A percentile compares a stretch with the other conserved stretches of the same genome.
Evolutionary conservation across 257 asterid genomes (phyloP).

Genomic region (Nicotiana benthamiana): DNA sequence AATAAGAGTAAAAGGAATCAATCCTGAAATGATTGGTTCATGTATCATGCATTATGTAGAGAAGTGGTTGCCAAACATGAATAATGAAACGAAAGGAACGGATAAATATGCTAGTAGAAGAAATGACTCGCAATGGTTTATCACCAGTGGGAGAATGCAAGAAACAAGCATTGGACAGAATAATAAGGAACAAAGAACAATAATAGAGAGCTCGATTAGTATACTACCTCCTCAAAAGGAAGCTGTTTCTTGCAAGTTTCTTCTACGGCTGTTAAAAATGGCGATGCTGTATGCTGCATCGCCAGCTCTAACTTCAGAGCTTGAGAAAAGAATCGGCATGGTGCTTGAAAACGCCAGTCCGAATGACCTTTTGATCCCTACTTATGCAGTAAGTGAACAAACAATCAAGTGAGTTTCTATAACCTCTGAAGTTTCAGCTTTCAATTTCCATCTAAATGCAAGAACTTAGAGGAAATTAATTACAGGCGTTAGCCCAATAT

Average conservation of each 20-base stretch:
- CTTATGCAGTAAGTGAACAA: constrained; percentile 40
- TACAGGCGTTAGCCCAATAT: too few relatives aligned
- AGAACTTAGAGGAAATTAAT: too few relatives aligned
- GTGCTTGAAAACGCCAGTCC: constrained; percentile 56
- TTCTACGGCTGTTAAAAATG: constrained; percentile 52
- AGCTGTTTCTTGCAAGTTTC: constrained; percentile 65
- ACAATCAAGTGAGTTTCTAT: constrained; percentile 43
- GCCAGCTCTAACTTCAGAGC: constrained; percentile 67
- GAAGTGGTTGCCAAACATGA: constrained; percentile 47
- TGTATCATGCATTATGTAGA: constrained; percentile 53
- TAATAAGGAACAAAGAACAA: constrained; percentile 40
- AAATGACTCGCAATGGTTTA: constrained; percentile 51
- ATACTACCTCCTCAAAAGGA: constrained; percentile 59
- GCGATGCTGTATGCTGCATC: constrained; percentile 53
- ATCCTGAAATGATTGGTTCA: constrained; percentile 52
- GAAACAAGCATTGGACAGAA: constrained; percentile 28
- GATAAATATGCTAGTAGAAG: constrained; percentile 10
- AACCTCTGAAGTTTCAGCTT: background rate
- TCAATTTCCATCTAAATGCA: background rate
- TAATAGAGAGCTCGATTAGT: constrained; percentile 66
- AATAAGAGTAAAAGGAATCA: constrained; percentile 45
- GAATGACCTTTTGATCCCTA: constrained; percentile 62
- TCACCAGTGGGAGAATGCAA: constrained; percentile 36
- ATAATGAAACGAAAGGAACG: constrained; percentile 24
- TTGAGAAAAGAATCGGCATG: constrained; percentile 67